Evolutionary conservation across 2,329 filamentous ascomycete species (phyloP), one percentile per base, ranked within the genome.

Genomic region (Fusarium oligoseptatum): DNA sequence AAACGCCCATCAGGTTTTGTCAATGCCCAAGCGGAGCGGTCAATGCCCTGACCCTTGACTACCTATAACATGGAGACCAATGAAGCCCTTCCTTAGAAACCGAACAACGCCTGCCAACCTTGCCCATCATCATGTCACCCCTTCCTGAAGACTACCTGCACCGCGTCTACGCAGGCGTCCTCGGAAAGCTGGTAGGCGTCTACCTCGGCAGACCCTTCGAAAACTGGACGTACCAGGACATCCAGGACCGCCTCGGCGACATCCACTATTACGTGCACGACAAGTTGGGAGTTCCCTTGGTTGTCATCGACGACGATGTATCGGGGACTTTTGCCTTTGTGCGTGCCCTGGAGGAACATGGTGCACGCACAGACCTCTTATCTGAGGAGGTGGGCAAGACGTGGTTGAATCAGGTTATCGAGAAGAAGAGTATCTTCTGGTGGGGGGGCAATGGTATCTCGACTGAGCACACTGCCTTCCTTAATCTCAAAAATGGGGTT

Each of bases 311-410:
- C 39, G 64, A 67, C 29, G 64, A 67, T 27, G 64, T 67, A 20
- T 67, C 64, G 24, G 64, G 64, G 27, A 67, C 64, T 14, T 67
- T 67, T 61, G 57, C 57, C 57, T 67, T 67, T 48, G 37, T 67
- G 20, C 64, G 64, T 37, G 64, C 64, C 20, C 58, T 67, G 7
- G 58, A 62, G 24, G 64, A 67, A 37, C 64, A 67, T 36, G 64
- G 64, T 29, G 64, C 17, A 29, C 27, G 37, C 20, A 20, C 65
- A 6, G 65, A 63, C 9, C 36, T 67, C 48, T 67, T 58, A 29
- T 62, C 65, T 17, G 58, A 63, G 29, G 48, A 67, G 50, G 37
- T 67, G 17, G 65, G 65, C 58, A 67, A 63, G 58, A 67, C 65
- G 29, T 67, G 65, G 65, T 27, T 67, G 48, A 67, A 67, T 39